Base-by-base conservation (phyloP, 805 yeast genomes). In the Yarrowia keelungensis region DNA sequence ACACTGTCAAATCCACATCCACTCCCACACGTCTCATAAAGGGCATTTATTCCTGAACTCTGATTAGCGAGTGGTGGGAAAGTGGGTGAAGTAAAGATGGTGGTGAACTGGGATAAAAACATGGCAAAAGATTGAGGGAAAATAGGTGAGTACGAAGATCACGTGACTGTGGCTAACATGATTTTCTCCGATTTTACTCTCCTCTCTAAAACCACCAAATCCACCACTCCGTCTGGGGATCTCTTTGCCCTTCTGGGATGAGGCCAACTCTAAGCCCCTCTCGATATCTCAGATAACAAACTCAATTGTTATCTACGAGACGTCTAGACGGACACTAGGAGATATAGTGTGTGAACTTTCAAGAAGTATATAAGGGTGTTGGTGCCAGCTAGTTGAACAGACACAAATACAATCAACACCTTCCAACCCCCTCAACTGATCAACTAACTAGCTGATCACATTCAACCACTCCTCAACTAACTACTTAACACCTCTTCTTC, bases 401-500 rank as follows among this genome's bases (percentile, higher is more conserved):
- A 26, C 32, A 26, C 32, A 26, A 26, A 3, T 26, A 26, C 32
- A 26, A 26, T 26, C 32, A 26, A 26, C 32, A 26, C 32, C 32
- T 19, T 19, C 19, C 19, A 19, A 19, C 19, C 19, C 19, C 19
- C 19, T 19, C n/a, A 19, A 19, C 32, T 26, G 32, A 26, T 26
- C 32, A 26, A 26, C 32, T 26, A 26, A 26, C 32, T 26, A 26
- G 32, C 32, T 26, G 32, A 26, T 19, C 14, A 14, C 19, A 19
- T 1, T 8, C 3, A 7, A 19, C 8, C 32, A 46, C 51, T 16
- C 5, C 8, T 22, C 19, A 5, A 82, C 75, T 74, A 85, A 16
- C 81, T 8, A 10, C 5, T 87, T 82, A 75, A 75, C 82, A 85
- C 80, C 81, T 81, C 73, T 84, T 88, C 76, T 83, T 81, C 61